Evolutionary conservation across 2,329 filamentous ascomycete species (phyloP), one percentile per base, ranked within the genome.

Genomic region (Myrmaecium sp.): DNA sequence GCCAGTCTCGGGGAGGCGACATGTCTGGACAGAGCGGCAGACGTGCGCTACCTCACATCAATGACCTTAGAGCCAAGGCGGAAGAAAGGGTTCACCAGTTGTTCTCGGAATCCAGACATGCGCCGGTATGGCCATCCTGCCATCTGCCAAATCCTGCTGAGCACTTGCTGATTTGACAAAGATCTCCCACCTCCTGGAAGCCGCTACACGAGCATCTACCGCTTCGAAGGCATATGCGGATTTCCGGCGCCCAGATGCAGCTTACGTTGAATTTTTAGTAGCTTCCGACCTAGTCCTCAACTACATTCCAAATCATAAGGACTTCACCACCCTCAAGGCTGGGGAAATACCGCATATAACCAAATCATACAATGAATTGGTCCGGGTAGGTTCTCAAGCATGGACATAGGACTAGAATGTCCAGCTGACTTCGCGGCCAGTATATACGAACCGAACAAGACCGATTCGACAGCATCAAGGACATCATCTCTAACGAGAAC

Each of bases 221-320:
- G 63, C 30, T 40, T 72, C 31, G 36, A 48, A 15, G 30, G 32
- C 24, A 38, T 30, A 17, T 45, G 48, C 19, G 17, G 66, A 67
- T 33, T 75, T 78, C 51, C 58, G 67, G 14, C 62, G 71, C 18
- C 69, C 73, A 4, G 82, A 89, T 43, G 51, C 71, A 19, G 84
- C 84, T 3, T 75, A 92, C 29, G 69, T 77, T 36, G 79, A 92
- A 33, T 95, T 86, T 44, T 65, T 95, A 31, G 69, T 75, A 35
- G 80, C 84, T 7, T 83, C 68, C 32, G 73, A 83, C 30, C 76
- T 94, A 29, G 67, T 78, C 9, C 64, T 83, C 26, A 73, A 86
- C 30, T 58, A 74, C 21, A 74, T 95, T 14, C 78, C 80, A 2
- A 63, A 62, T 18, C 82, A 92, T 46, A 69, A 66, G 30, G 79